Evolutionary conservation across 2,329 filamentous ascomycete species (phyloP), one percentile per base, ranked within the genome.

Genomic region (Seiridium unicorne): DNA sequence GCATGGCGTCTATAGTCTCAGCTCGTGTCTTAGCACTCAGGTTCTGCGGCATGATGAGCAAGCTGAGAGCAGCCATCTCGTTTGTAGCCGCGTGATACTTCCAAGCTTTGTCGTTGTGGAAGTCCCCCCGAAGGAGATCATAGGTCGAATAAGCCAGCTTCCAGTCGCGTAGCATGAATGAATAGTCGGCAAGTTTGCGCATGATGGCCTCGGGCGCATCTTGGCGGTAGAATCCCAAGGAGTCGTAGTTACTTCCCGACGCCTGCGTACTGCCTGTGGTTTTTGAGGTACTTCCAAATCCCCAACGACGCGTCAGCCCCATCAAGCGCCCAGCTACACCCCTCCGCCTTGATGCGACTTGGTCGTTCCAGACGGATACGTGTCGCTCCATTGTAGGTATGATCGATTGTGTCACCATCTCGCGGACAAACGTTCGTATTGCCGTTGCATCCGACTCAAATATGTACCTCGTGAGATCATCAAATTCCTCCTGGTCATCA

Each of bases 121-220:
- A 99, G 73, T 99, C 96, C 6, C 89, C 85, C 57, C 92, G 87
- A 7, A 99, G 78, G 4, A 99, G 84, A 60, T 99, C 94, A 72
- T 97, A 99, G 0, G 92, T 97, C 10, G 90, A 93, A 67, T 95
- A 86, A 8, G 95, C 92, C 42, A 99, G 79, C 74, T 96, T 97
- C 87, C 90, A 99, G 74, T 99, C 96, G 38, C 95, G 87, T 44
- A 99, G 83, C 93, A 99, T 97, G 70, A 99, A 96, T 9, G 93
- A 89, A 75, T 94, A 98, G 72, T 99, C 95, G 48, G 92, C 95
- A 54, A 99, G 80, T 71, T 96, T 96, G 42, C 95, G 89, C 86
- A 99, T 91, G 55, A 95, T 84, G 3, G 94, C 93, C 78, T 99
- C 96, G 0, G 93, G 88, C 0, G 90, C 81, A 63, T 96, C 92